Percentiles rank a stretch among this genome's conserved stretches.
Evolutionary conservation across 805 yeast species (phyloP).

Genomic region (Wickerhamiella sorbophila): DNA sequence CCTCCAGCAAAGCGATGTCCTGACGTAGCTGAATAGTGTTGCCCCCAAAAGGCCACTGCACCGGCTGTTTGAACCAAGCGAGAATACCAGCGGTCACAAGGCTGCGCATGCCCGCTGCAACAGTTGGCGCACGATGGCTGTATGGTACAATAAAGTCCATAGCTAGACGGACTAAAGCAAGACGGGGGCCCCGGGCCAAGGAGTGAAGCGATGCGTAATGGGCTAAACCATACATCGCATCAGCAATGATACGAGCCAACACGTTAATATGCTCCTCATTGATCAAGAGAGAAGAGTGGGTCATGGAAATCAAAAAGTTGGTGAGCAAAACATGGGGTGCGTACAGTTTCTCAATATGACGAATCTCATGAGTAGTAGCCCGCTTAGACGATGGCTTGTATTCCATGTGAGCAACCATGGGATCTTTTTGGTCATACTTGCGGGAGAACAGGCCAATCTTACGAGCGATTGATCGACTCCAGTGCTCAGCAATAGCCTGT

Average conservation of each 20-base stretch:
- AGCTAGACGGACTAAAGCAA: constrained; percentile 57
- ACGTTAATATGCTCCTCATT: constrained; percentile 55
- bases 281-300: constrained; percentile 63
- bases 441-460: constrained; percentile 52
- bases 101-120: constrained; percentile 35
- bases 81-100: constrained; percentile 52
- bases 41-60: constrained; percentile 72
- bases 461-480: constrained; percentile 51
- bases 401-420: constrained; percentile 67
- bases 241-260: constrained; percentile 42
- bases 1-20: constrained; percentile 46
- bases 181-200: constrained; percentile 57
- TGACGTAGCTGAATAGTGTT: constrained; percentile 57
- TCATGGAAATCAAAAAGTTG: constrained; percentile 54
- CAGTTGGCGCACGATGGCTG: constrained; percentile 27
- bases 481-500: constrained; percentile 51
- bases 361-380: constrained; percentile 39
- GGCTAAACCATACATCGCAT: constrained; percentile 36
- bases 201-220: constrained; percentile 65
- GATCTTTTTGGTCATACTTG: constrained; percentile 37
- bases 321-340: constrained; percentile 62
- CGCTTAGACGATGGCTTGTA: constrained; percentile 71
- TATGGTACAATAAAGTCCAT: constrained; percentile 50
- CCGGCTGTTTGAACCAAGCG: constrained; percentile 54
- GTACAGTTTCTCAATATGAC: constrained; percentile 33